Base-by-base conservation (phyloP, 768 basidiomycete species). In the Cyathus striatus region DNA sequence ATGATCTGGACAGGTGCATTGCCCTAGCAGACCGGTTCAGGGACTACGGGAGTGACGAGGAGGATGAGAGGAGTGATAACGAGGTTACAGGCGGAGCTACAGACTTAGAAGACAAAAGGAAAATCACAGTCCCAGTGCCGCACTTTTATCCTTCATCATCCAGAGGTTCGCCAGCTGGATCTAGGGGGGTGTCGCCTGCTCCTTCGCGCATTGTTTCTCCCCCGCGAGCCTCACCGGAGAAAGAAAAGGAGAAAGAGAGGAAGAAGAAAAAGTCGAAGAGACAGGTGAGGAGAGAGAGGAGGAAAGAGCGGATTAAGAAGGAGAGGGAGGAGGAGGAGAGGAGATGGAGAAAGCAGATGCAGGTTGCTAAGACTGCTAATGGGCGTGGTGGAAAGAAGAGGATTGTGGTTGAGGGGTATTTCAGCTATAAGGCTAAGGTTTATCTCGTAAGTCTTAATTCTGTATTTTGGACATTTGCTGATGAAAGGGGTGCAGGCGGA, bases 401-500 rank as follows among this genome's bases (percentile, higher is more conserved):
- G 17, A n/a, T 9, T 7, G 25, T 22, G 16, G 24, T 32, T 6
- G 13, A 36, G 33, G 42, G 42, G n/a, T 43, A 35, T 36, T 35
- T 85, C 73, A 79, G 76, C 56, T 78, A 79, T 49, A 83, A 83
- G 55, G 56, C 78, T 3, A 85, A 83, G 54, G 81, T 83, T 7
- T 84, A 86, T 55, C 63, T 83, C 41, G 82, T 82, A 30, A 13
- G 71, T 60, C 4, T 14, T 35, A 36, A 36, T 16, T 24, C 6
- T 17, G 13, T 18, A 22, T 48, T 24, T 14, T 43, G 17, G 14
- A n/a, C n/a, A 9, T 26, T 9, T 23, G 13, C 10, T 5, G 22
- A 18, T 23, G 7, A 1, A 12, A 24, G 1, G 23, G 22, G 37
- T 3, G 6, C 43, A 83, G 79, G 83, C 83, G 7, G 86, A 88